Percentiles rank a stretch among this genome's conserved stretches.
These are phyloP conservation scores for Ananas comosus DNA, from an alignment of 176 grass and related monocot species.

Conservation along the genomic window DNA sequence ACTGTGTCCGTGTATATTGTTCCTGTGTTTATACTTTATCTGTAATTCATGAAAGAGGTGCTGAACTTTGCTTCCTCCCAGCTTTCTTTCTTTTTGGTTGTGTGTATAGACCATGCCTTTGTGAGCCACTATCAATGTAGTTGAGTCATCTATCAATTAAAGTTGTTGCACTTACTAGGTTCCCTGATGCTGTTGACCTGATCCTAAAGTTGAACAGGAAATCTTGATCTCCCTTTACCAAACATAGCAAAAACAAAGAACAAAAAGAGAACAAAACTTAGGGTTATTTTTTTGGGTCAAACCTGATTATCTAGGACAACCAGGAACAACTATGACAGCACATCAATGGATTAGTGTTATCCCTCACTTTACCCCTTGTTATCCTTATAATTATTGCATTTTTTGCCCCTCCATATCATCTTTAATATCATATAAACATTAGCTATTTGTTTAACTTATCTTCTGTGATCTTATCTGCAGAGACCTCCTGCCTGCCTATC, in stretches of 20 bases:
- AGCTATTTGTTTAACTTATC: constrained; percentile 14
- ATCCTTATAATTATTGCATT: too few relatives aligned
- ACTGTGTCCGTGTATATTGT: not conserved
- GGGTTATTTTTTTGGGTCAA: too few relatives aligned
- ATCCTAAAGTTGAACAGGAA: not conserved
- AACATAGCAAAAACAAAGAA: too few relatives aligned
- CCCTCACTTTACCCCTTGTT: too few relatives aligned
- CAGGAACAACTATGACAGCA: too few relatives aligned
- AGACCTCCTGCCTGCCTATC: constrained; percentile 73
- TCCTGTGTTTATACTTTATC: not conserved
- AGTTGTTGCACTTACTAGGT: not conserved
- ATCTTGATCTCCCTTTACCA: not conserved
- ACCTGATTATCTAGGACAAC: too few relatives aligned
- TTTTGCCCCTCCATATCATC: too few relatives aligned
- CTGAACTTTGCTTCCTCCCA: not conserved
- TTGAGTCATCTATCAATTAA: not conserved
- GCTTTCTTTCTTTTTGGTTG: not conserved
- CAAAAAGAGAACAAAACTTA: too few relatives aligned
- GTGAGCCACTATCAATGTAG: not conserved
- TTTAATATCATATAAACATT: too few relatives aligned
- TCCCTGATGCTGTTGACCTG: not conserved
- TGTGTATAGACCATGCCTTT: not conserved
- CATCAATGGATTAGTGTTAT: too few relatives aligned
- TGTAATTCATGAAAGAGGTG: not conserved
- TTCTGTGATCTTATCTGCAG: constrained; percentile 33